Base-by-base conservation (phyloP, 1,284 basidiomycete genomes). In the Boletus nobilissimus region DNA sequence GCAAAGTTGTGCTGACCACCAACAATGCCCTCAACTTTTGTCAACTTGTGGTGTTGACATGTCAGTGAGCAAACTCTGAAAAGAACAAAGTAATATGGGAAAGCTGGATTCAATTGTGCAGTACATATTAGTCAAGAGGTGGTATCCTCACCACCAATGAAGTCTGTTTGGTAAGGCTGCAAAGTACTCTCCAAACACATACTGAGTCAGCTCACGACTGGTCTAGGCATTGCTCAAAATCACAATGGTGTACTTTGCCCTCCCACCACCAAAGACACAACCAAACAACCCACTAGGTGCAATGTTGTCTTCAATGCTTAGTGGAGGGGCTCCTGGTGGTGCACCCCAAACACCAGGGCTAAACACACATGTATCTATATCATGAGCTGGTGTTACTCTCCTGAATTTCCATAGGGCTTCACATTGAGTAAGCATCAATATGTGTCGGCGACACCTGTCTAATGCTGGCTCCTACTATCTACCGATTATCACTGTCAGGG, bases 11-110 rank as follows among this genome's bases (percentile, higher is more conserved):
- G 16, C 88, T 96, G 77, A 96, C 95, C 13, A 91, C 91, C 29
- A 94, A 96, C 78, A 87, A 91, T 3, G 88, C 92, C 18, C 88
- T 97, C 80, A 99, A 98, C 85, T 98, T 97, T 85, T 89, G 94
- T 5, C 97, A 99, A 83, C 90, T 98, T 72, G 96, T 95, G 0
- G 91, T 98, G 19, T 86, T 94, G 72, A 94, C 94, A 13, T 96
- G 95, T 79, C 97, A 98, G 85, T 92, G 96, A 40, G 94, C 94
- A 1, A 93, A 95, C 73, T 94, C 95, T 64, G 89, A 93, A 77
- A 91, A 93, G 86, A 92, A 94, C 86, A 95, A 90, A 85, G 88
- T 89, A 13, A 90, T 92, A 85, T 89, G 94, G 51, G 95, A 96
- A 83, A 94, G 93, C 51, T 97, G 96, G 96, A 89, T 96, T 54